Conservation (phyloP, 2,329 filamentous ascomycete species). For the Bisporella sp. region DNA sequence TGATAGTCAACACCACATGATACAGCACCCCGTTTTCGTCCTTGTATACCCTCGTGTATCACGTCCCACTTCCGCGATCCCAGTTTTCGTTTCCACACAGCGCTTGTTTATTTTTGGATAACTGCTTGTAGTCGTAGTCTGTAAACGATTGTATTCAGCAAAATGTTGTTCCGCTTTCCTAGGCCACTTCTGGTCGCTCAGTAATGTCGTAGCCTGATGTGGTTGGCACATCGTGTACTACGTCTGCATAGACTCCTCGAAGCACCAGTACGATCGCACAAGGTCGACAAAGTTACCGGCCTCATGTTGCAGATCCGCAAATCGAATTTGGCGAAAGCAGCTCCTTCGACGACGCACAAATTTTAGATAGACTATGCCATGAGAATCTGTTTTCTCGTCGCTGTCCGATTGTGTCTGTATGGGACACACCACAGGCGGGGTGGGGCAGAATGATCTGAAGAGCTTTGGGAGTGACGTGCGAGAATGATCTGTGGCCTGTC, state of each 20-base stretch:
- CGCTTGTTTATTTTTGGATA: constrained; percentile 18
- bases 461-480: no score
- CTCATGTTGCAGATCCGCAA: no score
- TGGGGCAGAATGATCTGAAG: no score
- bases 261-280: neutral
- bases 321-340: no score
- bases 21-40: constrained; percentile 19
- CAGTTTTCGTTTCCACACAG: constrained; percentile 17
- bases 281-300: neutral
- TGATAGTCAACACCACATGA: constrained; percentile 19
- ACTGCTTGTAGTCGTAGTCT: constrained; percentile 7
- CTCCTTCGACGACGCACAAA: no score
- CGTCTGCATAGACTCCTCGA: neutral
- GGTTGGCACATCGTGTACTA: neutral
- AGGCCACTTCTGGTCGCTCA: neutral
- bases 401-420: no score
- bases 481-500: no score
- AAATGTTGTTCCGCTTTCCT: neutral
- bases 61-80: constrained; percentile 22
- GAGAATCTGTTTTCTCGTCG: no score
- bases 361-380: no score
- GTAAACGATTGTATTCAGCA: neutral
- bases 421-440: no score
- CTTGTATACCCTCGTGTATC: constrained; percentile 23
- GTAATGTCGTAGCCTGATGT: neutral